phyloP scores from a whole-genome alignment of 148 eudicot species.

The Tetragonia tetragonoides region DNA sequence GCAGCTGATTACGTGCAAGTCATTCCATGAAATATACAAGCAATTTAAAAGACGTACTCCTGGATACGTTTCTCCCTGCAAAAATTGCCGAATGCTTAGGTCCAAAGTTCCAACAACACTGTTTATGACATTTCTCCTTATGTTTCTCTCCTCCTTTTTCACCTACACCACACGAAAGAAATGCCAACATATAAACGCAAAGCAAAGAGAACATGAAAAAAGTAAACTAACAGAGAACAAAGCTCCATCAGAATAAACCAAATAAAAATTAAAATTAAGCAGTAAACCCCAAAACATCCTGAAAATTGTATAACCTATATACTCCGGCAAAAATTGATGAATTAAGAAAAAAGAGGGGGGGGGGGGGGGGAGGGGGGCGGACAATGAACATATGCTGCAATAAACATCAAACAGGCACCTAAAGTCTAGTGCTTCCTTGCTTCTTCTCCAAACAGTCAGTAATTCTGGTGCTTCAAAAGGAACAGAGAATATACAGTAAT shows the following conservation, averaged over 20 bases:
- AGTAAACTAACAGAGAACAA: background rate
- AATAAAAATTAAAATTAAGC: background rate
- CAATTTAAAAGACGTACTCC: conserved; percentile 43
- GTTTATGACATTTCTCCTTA: conserved; percentile 70
- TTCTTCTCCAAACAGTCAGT: background rate
- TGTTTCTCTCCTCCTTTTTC: conserved; percentile 64
- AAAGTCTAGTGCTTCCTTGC: background rate
- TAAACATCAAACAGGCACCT: background rate
- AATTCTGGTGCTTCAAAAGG: background rate
- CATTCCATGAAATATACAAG: background rate
- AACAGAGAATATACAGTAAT: background rate
- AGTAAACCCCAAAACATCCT: background rate
- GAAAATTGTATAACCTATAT: background rate
- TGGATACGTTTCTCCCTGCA: conserved; percentile 71
- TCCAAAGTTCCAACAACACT: conserved; percentile 84
- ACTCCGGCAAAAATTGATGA: background rate
- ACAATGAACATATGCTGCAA: background rate
- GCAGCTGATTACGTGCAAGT: background rate
- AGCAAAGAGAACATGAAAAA: background rate
- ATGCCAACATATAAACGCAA: background rate
- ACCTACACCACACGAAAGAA: conserved; percentile 37
- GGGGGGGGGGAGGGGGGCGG: background rate
- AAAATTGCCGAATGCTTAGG: conserved; percentile 63
- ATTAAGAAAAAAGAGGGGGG: background rate
- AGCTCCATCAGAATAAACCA: background rate